These are phyloP conservation scores for Fusarium coicis DNA, from an alignment of 2,329 filamentous ascomycete species.

Conservation along the genomic window DNA sequence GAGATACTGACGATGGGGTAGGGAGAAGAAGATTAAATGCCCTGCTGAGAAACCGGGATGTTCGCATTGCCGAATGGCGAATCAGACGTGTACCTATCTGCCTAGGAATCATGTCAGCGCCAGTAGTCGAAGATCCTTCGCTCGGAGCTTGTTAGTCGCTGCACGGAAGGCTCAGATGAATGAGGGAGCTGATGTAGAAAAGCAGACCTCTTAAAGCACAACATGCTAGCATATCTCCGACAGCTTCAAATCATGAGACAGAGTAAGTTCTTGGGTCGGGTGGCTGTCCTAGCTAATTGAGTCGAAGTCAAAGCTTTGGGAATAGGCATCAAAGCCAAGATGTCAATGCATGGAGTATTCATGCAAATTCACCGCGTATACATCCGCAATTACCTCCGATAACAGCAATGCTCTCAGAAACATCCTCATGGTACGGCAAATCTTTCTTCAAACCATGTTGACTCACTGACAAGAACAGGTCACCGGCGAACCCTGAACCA, in stretches of 20 bases:
- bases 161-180: rapidly evolving
- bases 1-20: rapidly evolving
- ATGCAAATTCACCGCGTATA: not conserved
- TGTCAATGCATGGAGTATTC: not conserved
- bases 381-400: constrained; percentile 17
- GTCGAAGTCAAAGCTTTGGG: not conserved
- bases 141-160: not conserved
- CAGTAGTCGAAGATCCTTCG: not conserved
- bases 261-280: not conserved
- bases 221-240: not conserved
- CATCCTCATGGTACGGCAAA: constrained; percentile 2
- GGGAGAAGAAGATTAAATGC: constrained; percentile 42
- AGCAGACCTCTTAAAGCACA: constrained; percentile 8
- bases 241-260: not conserved
- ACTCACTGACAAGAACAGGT: constrained; percentile 1
- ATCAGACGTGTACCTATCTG: constrained; percentile 35
- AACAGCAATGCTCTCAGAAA: constrained; percentile 9
- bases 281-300: not conserved
- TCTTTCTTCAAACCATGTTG: too few relatives aligned
- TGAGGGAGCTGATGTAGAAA: not conserved
- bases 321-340: not conserved
- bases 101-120: constrained; percentile 21
- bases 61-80: constrained; percentile 35
- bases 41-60: constrained; percentile 40
- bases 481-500: constrained; percentile 25